phyloP scores from a whole-genome alignment of 73 alveolate genomes.

The Uronychia binucleata region DNA sequence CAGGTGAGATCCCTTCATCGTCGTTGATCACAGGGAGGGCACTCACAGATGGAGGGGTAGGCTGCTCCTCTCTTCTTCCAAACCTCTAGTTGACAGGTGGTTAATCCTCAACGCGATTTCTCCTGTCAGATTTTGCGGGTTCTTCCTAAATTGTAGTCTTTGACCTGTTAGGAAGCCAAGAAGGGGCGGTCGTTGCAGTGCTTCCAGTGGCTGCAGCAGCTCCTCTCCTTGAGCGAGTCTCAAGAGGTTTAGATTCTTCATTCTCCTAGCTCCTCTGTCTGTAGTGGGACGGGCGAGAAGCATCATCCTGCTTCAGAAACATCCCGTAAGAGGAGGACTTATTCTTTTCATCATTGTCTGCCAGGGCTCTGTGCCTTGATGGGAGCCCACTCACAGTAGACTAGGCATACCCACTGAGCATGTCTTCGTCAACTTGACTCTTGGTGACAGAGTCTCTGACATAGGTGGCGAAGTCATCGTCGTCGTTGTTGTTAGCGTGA shows the following conservation, averaged over 20 bases:
- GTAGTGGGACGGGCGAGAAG: too few species aligned
- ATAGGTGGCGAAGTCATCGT: not conserved
- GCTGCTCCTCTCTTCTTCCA: not conserved
- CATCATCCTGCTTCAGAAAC: too few species aligned
- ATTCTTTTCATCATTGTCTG: not conserved
- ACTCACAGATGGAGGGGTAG: not conserved
- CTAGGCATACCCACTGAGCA: not conserved
- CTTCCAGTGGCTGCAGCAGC: too few species aligned
- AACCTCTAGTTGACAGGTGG: not conserved
- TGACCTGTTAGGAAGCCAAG: constrained; percentile 2
- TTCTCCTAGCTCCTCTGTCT: too few species aligned
- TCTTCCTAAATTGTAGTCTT: too few species aligned
- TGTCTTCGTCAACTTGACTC: not conserved
- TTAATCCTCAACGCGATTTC: not conserved
- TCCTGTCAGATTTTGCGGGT: not conserved
- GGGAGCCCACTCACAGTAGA: not conserved
- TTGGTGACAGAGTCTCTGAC: not conserved
- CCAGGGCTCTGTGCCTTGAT: not conserved
- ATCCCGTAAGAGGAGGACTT: too few species aligned
- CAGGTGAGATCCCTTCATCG: not conserved
- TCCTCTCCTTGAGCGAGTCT: too few species aligned
- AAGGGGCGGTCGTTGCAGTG: too few species aligned
- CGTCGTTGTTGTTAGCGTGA: not conserved
- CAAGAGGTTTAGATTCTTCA: too few species aligned
- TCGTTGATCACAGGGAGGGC: not conserved